Percentiles rank a stretch among this genome's conserved stretches.
phyloP scores from a whole-genome alignment of 2,329 filamentous ascomycete genomes.

The Cryphonectria nitschkei region DNA sequence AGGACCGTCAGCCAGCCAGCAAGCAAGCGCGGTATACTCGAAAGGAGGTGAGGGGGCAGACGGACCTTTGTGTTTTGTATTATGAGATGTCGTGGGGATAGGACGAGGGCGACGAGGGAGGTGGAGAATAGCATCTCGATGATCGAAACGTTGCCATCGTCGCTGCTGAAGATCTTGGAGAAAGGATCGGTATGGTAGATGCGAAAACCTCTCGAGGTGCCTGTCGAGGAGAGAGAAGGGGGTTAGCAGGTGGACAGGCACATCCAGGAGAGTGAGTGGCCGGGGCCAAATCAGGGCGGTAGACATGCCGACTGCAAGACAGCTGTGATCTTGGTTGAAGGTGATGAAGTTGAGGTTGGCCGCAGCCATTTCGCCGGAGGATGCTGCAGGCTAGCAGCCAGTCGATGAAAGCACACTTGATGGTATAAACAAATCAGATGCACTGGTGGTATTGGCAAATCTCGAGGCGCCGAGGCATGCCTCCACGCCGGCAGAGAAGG shows the following conservation, averaged over 20 bases:
- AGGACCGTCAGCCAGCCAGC: constrained; percentile 29
- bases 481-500: background rate
- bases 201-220: constrained; percentile 90
- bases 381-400: constrained; percentile 3
- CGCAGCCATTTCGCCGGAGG: constrained; percentile 57
- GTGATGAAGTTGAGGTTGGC: constrained; percentile 95
- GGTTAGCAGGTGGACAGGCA: constrained; percentile 19
- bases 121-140: constrained; percentile 99
- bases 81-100: constrained; percentile 88
- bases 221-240: constrained; percentile 46
- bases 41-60: constrained; percentile 22
- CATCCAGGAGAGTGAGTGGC: constrained; percentile 1
- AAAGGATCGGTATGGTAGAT: constrained; percentile 98
- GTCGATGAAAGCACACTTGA: constrained; percentile 10
- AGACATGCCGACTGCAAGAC: constrained; percentile 84
- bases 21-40: constrained; percentile 15
- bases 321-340: constrained; percentile 99
- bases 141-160: constrained; percentile 92
- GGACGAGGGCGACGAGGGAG: constrained; percentile 88
- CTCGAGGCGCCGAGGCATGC: constrained; percentile 5
- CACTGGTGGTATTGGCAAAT: background rate
- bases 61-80: constrained; percentile 96
- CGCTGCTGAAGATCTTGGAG: constrained; percentile 89
- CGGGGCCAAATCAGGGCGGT: background rate
- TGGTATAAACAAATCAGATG: background rate